These are phyloP conservation scores for Aleurites moluccanus DNA, from an alignment of 441 rosid genomes.

Conservation along the genomic window DNA sequence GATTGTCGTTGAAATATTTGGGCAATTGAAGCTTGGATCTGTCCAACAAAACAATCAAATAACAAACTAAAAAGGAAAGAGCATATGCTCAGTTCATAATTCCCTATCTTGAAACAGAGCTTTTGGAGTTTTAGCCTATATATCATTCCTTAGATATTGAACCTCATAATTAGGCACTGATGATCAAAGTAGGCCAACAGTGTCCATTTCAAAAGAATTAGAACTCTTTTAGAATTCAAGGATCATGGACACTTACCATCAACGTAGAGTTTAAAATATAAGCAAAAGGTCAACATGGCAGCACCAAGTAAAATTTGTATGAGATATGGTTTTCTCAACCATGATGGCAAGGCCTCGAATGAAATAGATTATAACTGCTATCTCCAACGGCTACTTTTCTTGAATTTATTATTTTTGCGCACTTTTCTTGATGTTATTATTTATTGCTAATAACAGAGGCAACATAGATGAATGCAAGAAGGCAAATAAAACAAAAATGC, in stretches of 20 bases:
- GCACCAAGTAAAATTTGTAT: slow-evolving; percentile 1
- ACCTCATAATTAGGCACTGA: background rate
- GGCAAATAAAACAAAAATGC: slow-evolving; percentile 19
- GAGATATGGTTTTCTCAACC: slow-evolving; percentile 1
- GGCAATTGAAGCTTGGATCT: slow-evolving; percentile 78
- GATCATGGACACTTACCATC: background rate
- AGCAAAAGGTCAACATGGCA: background rate
- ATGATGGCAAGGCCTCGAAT: slow-evolving; percentile 5
- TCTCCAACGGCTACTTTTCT: slow-evolving; percentile 15
- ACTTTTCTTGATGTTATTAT: background rate
- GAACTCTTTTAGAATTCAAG: background rate
- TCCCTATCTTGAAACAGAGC: background rate
- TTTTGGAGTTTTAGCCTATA: background rate
- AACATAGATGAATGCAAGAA: slow-evolving; percentile 18
- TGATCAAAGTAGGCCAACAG: background rate
- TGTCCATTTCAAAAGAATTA: background rate
- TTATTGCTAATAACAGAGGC: background rate
- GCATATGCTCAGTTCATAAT: slow-evolving; percentile 15
- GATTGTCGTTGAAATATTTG: slow-evolving; percentile 62
- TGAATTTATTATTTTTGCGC: background rate
- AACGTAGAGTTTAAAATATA: background rate
- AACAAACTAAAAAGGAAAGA: background rate
- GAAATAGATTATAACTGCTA: slow-evolving; percentile 9
- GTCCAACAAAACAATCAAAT: slow-evolving; percentile 20
- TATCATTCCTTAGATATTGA: background rate